These are phyloP conservation scores for Macrocybe sp. DNA, from an alignment of 1,284 basidiomycete genomes.

Conservation along the genomic window DNA sequence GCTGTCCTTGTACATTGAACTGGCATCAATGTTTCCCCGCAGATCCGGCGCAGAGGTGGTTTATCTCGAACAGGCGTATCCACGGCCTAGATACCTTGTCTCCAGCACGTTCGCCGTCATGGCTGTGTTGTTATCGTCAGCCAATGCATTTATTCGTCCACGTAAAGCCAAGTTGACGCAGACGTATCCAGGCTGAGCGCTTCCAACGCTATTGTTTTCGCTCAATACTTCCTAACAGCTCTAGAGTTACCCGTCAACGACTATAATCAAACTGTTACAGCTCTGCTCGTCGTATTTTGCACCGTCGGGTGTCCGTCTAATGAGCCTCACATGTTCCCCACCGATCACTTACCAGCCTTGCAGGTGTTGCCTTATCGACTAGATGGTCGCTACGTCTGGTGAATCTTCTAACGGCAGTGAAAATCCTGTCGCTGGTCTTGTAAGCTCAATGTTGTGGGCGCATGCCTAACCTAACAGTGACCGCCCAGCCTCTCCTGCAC, in stretches of 20 bases:
- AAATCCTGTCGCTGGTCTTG: slow-evolving; percentile 24
- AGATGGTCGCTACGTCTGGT: slow-evolving; percentile 28
- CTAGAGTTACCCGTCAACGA: slow-evolving; percentile 20
- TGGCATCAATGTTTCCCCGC: slow-evolving; percentile 27
- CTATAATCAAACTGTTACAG: slow-evolving; percentile 17
- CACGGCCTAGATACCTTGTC: slow-evolving; percentile 24
- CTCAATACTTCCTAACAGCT: slow-evolving; percentile 27
- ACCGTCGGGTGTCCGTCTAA: slow-evolving; percentile 18
- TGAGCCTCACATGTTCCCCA: not conserved
- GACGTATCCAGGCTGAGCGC: slow-evolving; percentile 20
- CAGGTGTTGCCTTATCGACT: slow-evolving; percentile 27
- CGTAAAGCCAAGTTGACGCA: not conserved
- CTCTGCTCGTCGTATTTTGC: slow-evolving; percentile 17
- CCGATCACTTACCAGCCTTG: not conserved
- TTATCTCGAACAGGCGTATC: slow-evolving; percentile 30
- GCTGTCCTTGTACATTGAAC: slow-evolving; percentile 24
- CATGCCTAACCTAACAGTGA: not conserved
- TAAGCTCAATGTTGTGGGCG: slow-evolving; percentile 7
- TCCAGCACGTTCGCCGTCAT: slow-evolving; percentile 25
- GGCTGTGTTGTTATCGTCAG: slow-evolving; percentile 26
- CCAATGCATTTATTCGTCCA: not conserved
- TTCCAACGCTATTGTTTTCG: slow-evolving; percentile 27
- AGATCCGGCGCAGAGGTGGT: slow-evolving; percentile 29
- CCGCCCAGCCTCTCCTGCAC: slow-evolving; percentile 6
- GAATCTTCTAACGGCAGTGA: slow-evolving; percentile 23